phyloP scores from a whole-genome alignment of 495 filamentous ascomycete species.

The Aspergillus campestris region DNA sequence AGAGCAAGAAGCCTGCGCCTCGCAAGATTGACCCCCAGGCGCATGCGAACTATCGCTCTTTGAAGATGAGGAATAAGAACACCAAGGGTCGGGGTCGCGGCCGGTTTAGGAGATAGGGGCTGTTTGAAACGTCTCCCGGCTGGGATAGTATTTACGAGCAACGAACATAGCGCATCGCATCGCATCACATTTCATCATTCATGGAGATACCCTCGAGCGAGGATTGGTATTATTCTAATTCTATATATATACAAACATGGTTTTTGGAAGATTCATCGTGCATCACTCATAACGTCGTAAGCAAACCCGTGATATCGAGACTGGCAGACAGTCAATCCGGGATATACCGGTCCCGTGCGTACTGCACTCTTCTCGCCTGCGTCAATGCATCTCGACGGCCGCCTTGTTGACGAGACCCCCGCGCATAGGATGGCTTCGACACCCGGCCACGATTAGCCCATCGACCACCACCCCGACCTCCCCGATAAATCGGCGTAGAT shows the following conservation, averaged over 20 bases:
- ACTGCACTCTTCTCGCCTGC: slow-evolving; percentile 20
- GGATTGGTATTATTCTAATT: slow-evolving; percentile 9
- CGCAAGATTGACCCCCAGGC: slow-evolving; percentile 67
- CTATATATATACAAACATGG: background rate
- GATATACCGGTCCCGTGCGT: slow-evolving; percentile 29
- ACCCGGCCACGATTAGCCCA: slow-evolving; percentile 17
- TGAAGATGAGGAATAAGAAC: slow-evolving; percentile 64
- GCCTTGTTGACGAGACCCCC: slow-evolving; percentile 3
- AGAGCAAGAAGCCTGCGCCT: slow-evolving; percentile 46
- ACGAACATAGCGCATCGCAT: slow-evolving; percentile 22
- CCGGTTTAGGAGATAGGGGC: slow-evolving; percentile 34
- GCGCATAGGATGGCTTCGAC: slow-evolving; percentile 12
- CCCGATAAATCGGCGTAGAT: slow-evolving; percentile 18
- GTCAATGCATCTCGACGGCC: slow-evolving; percentile 13
- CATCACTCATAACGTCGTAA: slow-evolving; percentile 9
- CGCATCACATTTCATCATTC: background rate
- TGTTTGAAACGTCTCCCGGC: too few species aligned
- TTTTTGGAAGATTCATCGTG: background rate
- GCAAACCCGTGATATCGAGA: background rate
- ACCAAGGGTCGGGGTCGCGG: slow-evolving; percentile 32
- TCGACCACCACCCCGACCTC: slow-evolving; percentile 7
- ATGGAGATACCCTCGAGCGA: slow-evolving; percentile 20
- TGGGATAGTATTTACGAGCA: slow-evolving; percentile 16
- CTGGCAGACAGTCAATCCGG: slow-evolving; percentile 22
- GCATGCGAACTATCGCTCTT: slow-evolving; percentile 71